Evolutionary conservation across 176 grass and related monocot species (phyloP).

Genomic region (Eragrostis nindensis): DNA sequence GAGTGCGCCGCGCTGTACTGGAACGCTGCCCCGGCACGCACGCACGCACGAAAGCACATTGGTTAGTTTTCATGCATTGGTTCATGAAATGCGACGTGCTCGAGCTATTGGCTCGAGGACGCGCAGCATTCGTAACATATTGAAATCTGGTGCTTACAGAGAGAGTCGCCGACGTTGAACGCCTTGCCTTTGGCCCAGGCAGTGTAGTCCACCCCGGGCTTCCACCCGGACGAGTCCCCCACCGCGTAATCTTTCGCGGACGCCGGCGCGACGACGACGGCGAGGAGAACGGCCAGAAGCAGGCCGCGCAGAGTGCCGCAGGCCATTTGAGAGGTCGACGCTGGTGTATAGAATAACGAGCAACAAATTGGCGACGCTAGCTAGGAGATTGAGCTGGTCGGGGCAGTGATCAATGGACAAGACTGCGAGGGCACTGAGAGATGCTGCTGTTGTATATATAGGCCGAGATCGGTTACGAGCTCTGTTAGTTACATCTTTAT

Average conservation of each 20-base stretch:
- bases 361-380: neutral
- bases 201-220: constrained; percentile 55
- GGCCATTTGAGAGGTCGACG: constrained; percentile 29
- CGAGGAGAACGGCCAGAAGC: constrained; percentile 27
- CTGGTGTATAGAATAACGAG: neutral
- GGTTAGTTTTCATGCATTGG: neutral
- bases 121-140: too few species aligned
- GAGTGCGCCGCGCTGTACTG: constrained; percentile 53
- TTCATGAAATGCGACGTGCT: neutral
- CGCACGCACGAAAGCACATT: neutral
- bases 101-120: neutral
- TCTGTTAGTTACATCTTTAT: neutral
- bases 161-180: constrained; percentile 58
- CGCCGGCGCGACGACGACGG: constrained; percentile 39
- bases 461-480: neutral
- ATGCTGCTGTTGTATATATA: constrained; percentile 24
- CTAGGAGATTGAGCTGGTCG: neutral
- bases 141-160: constrained; percentile 38
- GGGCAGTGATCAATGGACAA: constrained; percentile 11
- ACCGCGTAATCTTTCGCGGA: constrained; percentile 62
- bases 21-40: constrained; percentile 48
- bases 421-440: neutral
- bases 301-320: constrained; percentile 15
- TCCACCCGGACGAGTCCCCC: constrained; percentile 68
- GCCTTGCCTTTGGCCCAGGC: constrained; percentile 63